These are phyloP conservation scores for Sugiyamaella floridensis DNA, from an alignment of 805 yeast genomes.

Conservation along the genomic window DNA sequence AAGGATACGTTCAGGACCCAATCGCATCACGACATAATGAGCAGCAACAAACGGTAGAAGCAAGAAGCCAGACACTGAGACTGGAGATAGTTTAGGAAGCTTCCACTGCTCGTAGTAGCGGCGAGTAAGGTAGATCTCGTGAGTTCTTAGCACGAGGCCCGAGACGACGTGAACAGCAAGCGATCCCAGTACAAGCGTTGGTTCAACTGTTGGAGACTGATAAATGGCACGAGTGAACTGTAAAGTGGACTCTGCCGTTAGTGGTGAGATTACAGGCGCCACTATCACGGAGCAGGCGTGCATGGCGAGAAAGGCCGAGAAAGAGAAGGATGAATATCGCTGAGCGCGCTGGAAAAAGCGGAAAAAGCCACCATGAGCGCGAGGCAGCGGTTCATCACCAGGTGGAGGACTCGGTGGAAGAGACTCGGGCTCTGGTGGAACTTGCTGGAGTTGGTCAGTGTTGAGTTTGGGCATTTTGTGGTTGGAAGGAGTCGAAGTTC, in stretches of 20 bases:
- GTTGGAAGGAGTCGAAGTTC: too few relatives aligned
- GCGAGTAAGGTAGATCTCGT: slow-evolving; percentile 29
- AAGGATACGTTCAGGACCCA: slow-evolving; percentile 45
- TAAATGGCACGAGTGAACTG: slow-evolving; percentile 56
- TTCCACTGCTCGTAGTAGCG: slow-evolving; percentile 23
- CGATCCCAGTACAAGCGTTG: slow-evolving; percentile 40
- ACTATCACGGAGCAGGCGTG: slow-evolving; percentile 50
- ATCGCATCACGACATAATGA: slow-evolving; percentile 44
- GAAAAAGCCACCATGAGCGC: slow-evolving; percentile 2
- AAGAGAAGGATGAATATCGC: slow-evolving; percentile 47
- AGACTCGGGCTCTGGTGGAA: slow-evolving; percentile 2
- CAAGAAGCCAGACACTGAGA: slow-evolving; percentile 54
- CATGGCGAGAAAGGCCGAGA: slow-evolving; percentile 47
- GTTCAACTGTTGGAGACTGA: slow-evolving; percentile 47
- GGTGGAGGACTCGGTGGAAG: not conserved
- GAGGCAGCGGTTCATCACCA: not conserved
- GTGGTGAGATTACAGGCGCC: slow-evolving; percentile 45
- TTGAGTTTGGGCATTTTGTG: not conserved
- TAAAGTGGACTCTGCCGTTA: slow-evolving; percentile 45
- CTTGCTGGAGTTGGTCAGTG: not conserved
- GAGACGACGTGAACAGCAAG: slow-evolving; percentile 42
- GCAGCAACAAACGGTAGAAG: slow-evolving; percentile 39
- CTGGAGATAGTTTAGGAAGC: slow-evolving; percentile 45
- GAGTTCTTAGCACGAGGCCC: slow-evolving; percentile 43
- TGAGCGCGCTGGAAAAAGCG: slow-evolving; percentile 15